Evolutionary conservation across 345 rosid species (phyloP).

Genomic region (Pugionium dolabratum): DNA sequence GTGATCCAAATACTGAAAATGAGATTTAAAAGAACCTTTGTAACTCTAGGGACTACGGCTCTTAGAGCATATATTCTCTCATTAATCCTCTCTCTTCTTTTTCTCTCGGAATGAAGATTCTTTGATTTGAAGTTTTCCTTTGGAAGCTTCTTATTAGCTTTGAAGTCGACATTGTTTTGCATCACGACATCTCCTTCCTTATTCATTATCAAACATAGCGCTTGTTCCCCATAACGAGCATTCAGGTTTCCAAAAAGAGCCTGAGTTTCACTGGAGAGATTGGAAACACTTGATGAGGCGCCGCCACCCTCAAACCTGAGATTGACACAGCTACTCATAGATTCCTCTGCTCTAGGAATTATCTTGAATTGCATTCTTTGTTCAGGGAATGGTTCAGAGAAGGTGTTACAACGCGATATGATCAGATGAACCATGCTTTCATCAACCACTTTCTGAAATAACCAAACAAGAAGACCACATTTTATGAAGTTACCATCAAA

Average conservation of each 20-base stretch:
- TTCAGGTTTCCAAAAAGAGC: conserved; percentile 3
- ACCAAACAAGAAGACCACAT: neutral
- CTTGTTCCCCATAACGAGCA: conserved; percentile 14
- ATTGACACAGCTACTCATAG: conserved; percentile 26
- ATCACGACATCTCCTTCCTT: conserved; percentile 13
- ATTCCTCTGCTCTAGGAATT: conserved; percentile 35
- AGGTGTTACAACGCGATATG: conserved; percentile 44
- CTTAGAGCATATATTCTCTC: conserved; percentile 61
- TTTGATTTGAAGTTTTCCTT: conserved; percentile 54
- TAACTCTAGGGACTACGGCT: conserved; percentile 68
- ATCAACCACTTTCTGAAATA: conserved; percentile 64
- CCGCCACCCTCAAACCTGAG: conserved; percentile 17
- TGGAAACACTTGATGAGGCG: conserved; percentile 45
- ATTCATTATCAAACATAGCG: conserved; percentile 22
- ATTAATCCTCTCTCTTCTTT: conserved; percentile 64
- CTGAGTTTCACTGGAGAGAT: conserved; percentile 45
- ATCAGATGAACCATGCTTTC: conserved; percentile 54
- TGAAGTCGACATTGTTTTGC: conserved; percentile 5
- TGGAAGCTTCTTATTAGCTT: conserved; percentile 36
- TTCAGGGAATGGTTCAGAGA: conserved; percentile 34
- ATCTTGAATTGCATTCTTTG: conserved; percentile 14
- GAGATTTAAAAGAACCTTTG: conserved; percentile 60
- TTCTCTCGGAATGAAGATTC: conserved; percentile 83
- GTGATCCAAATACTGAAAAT: neutral
- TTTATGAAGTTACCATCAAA: conserved; percentile 10